phyloP scores from a whole-genome alignment of 352 stramenopile species.

The Globisporangium apiculatum region DNA sequence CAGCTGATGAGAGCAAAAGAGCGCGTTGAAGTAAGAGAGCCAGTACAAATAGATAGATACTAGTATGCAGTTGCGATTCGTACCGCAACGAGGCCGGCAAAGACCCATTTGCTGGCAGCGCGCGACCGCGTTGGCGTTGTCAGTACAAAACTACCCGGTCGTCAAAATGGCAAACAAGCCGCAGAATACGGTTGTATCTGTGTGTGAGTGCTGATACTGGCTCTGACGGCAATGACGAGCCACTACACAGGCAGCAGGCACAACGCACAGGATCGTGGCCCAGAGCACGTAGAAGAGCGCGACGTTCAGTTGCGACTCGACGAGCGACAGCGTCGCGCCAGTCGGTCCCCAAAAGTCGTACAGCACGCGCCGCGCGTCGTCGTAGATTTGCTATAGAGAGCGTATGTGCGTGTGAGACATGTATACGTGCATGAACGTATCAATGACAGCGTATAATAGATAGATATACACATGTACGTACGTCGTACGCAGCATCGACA shows the following conservation, averaged over 20 bases:
- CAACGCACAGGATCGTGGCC: constrained; percentile 49
- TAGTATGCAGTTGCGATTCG: constrained; percentile 1
- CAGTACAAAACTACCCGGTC: constrained; percentile 30
- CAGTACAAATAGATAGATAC: background rate
- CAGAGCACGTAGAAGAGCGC: constrained; percentile 65
- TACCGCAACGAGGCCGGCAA: constrained; percentile 36
- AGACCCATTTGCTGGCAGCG: constrained; percentile 41
- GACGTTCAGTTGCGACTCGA: constrained; percentile 50
- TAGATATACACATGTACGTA: constrained; percentile 15
- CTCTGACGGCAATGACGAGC: no score
- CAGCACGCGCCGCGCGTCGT: constrained; percentile 34
- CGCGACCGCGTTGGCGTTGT: constrained; percentile 33
- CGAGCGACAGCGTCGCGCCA: constrained; percentile 29
- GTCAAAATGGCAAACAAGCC: background rate
- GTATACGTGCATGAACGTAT: background rate
- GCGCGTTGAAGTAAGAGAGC: no score
- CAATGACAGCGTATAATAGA: background rate
- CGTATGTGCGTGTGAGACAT: background rate
- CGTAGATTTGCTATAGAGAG: constrained; percentile 45
- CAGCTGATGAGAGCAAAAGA: constrained; percentile 18
- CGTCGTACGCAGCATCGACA: constrained; percentile 60
- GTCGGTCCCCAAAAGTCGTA: constrained; percentile 65
- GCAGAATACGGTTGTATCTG: no score
- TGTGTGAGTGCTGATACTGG: background rate
- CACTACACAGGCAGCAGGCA: background rate